Evolutionary conservation across 1,284 basidiomycete species (phyloP).

Genomic region (Ustilago esculenta): DNA sequence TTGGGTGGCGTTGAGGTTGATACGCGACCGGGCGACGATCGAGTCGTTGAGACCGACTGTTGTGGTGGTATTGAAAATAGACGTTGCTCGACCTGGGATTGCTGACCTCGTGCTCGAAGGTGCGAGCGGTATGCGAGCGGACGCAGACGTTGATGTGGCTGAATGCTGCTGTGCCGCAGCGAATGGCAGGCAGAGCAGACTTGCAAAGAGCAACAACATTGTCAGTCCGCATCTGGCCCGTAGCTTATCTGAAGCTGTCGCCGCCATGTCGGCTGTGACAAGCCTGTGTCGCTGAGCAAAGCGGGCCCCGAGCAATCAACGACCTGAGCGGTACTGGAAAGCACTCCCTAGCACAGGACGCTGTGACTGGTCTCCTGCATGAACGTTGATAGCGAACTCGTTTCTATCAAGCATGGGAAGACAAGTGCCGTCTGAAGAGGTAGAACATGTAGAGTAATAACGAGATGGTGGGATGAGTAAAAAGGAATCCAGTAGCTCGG

Average conservation of each 20-base stretch:
- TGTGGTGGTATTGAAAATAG: constrained; percentile 30
- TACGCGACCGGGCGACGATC: constrained; percentile 36
- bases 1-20: constrained; percentile 25
- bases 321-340: no score
- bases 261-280: no score
- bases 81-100: constrained; percentile 33
- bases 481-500: no score
- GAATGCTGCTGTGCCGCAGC: constrained; percentile 20
- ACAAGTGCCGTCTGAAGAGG: no score
- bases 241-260: no score
- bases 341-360: background rate
- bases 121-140: constrained; percentile 2
- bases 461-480: no score
- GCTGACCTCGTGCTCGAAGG: constrained; percentile 29
- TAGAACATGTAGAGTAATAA: no score
- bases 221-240: background rate
- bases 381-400: no score
- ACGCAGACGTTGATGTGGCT: constrained; percentile 4
- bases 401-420: no score
- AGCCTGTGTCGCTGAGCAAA: no score
- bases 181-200: background rate
- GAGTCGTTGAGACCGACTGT: constrained; percentile 53
- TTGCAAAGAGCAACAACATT: background rate
- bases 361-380: background rate
- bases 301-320: no score